Percentiles rank a stretch among this genome's conserved stretches.
Evolutionary conservation across 148 eudicot genomes (phyloP).

Genomic region (Cornus suecica): DNA sequence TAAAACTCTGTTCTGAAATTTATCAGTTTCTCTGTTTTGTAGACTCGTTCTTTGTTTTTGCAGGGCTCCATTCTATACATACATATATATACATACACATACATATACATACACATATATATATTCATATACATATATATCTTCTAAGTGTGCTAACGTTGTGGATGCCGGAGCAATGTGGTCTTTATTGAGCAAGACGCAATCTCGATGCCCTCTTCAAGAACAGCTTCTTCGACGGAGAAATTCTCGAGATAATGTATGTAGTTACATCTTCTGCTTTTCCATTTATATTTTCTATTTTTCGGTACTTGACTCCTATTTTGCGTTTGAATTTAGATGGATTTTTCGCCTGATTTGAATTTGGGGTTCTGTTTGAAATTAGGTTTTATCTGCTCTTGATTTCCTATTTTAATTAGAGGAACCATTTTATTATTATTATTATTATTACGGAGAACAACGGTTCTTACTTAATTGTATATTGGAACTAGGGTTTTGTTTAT

Average conservation of each 20-base stretch:
- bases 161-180: conserved; percentile 47
- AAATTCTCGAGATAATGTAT: conserved; percentile 70
- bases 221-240: conserved; percentile 54
- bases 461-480: too few species aligned
- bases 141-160: conserved; percentile 19
- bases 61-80: background rate
- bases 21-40: conserved; percentile 15
- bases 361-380: conserved; percentile 2
- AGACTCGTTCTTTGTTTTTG: conserved; percentile 13
- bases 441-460: too few species aligned
- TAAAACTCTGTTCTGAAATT: conserved; percentile 2
- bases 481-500: background rate
- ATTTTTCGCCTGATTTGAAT: background rate
- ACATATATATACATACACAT: too few species aligned
- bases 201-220: conserved; percentile 44
- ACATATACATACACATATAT: conserved; percentile 1
- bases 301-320: too few species aligned
- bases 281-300: too few species aligned
- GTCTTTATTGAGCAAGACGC: conserved; percentile 27
- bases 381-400: background rate
- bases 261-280: too few species aligned
- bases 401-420: background rate
- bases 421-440: too few species aligned
- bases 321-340: background rate
- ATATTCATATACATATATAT: conserved; percentile 9